phyloP scores from a whole-genome alignment of 2,329 filamentous ascomycete species.

The Colletotrichum lini region DNA sequence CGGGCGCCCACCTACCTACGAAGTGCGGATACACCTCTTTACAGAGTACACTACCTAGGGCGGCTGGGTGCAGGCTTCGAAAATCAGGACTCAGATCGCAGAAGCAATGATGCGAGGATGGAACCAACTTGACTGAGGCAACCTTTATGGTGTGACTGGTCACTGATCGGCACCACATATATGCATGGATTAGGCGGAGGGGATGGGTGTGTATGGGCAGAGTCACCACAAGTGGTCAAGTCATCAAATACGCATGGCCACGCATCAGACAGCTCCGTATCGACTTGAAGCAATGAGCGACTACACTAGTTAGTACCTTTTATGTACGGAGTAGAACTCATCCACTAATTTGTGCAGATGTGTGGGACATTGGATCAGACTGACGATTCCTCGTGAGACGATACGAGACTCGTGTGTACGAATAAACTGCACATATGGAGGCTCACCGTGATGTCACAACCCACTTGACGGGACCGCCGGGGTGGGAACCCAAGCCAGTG shows the following conservation, averaged over 20 bases:
- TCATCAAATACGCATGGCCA: slow-evolving; percentile 13
- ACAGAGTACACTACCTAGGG: not conserved
- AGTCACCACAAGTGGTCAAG: not conserved
- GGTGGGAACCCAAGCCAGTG: slow-evolving; percentile 10
- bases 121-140: slow-evolving; percentile 25
- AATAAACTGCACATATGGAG: not conserved
- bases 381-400: slow-evolving; percentile 21
- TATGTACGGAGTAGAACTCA: not conserved
- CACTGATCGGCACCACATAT: not conserved
- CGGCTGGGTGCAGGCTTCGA: slow-evolving; percentile 36
- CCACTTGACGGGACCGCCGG: slow-evolving; percentile 32
- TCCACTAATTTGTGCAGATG: slow-evolving; percentile 7
- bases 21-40: too few relatives aligned
- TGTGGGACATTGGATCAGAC: slow-evolving; percentile 37
- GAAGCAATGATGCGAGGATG: slow-evolving; percentile 23
- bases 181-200: slow-evolving; percentile 5
- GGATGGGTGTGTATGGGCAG: slow-evolving; percentile 12
- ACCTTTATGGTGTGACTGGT: slow-evolving; percentile 30
- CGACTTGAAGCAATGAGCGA: not conserved
- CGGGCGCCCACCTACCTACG: slow-evolving; percentile 9
- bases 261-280: slow-evolving; percentile 35
- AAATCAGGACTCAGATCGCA: slow-evolving; percentile 7
- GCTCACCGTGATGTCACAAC: slow-evolving; percentile 38
- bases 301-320: not conserved
- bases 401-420: slow-evolving; percentile 26